Evolutionary conservation across 2,329 filamentous ascomycete genomes (phyloP).

Genomic region (Ascochyta lentis): DNA sequence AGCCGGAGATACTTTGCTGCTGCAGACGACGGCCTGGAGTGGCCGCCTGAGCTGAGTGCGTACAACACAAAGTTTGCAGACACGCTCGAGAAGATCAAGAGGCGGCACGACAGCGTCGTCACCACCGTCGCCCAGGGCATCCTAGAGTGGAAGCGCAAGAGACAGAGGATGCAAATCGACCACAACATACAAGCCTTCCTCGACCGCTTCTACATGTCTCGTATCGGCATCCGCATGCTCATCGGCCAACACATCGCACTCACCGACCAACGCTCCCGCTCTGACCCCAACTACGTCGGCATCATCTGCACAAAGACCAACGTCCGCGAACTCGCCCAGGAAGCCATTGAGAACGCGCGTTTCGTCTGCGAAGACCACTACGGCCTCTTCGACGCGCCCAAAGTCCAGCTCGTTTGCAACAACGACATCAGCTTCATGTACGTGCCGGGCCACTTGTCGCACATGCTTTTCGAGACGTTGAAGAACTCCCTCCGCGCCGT

Average conservation of each 20-base stretch:
- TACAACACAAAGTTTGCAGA: conserved; percentile 93
- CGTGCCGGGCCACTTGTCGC: conserved; percentile 95
- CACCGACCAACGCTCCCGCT: conserved; percentile 87
- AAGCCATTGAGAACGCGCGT: conserved; percentile 98
- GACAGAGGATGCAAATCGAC: conserved; percentile 98
- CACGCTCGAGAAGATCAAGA: conserved; percentile 91
- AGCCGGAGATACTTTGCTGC: conserved; percentile 84
- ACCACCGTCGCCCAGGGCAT: conserved; percentile 98
- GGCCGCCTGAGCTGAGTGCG: conserved; percentile 91
- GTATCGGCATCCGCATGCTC: conserved; percentile 98
- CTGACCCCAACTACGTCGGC: conserved; percentile 92
- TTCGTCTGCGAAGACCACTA: conserved; percentile 99
- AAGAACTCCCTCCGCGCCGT: conserved; percentile 98
- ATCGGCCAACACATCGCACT: conserved; percentile 98
- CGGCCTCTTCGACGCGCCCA: conserved; percentile 93
- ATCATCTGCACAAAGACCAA: conserved; percentile 99
- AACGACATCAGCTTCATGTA: conserved; percentile 98
- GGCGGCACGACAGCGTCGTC: conserved; percentile 94
- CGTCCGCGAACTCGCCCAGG: conserved; percentile 89
- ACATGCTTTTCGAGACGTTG: conserved; percentile 99
- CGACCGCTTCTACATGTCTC: conserved; percentile 99
- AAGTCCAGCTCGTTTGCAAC: conserved; percentile 95
- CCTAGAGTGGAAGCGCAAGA: conserved; percentile 94
- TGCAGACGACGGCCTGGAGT: conserved; percentile 85
- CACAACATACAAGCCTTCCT: conserved; percentile 96